Conservation (phyloP, 1,284 basidiomycete genomes). For the Veloboletus limbatus region DNA sequence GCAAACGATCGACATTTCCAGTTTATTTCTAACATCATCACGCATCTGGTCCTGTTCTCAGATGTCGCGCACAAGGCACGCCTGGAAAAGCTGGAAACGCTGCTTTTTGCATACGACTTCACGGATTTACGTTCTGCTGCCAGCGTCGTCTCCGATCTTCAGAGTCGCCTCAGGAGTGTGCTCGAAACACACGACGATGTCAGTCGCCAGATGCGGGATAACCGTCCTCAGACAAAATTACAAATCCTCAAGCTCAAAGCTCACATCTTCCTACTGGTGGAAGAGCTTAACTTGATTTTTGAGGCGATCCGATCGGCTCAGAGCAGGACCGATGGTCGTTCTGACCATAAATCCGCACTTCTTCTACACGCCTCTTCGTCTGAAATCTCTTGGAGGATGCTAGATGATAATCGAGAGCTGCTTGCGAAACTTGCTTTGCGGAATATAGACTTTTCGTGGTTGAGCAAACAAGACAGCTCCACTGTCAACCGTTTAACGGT, state of each 20-base stretch:
- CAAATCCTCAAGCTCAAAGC: slow-evolving; percentile 73
- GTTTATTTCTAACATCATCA: slow-evolving; percentile 86
- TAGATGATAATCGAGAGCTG: slow-evolving; percentile 71
- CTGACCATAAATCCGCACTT: slow-evolving; percentile 80
- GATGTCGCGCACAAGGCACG: slow-evolving; percentile 82
- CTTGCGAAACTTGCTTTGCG: slow-evolving; percentile 86
- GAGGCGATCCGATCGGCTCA: slow-evolving; percentile 86
- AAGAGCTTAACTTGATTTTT: slow-evolving; percentile 85
- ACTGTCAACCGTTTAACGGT: slow-evolving; percentile 79
- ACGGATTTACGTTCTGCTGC: slow-evolving; percentile 72
- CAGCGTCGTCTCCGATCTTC: slow-evolving; percentile 71
- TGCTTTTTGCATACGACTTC: slow-evolving; percentile 91
- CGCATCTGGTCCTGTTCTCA: slow-evolving; percentile 83
- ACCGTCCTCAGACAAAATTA: slow-evolving; percentile 45
- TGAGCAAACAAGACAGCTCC: slow-evolving; percentile 88
- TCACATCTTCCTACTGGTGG: slow-evolving; percentile 72
- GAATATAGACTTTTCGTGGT: slow-evolving; percentile 80
- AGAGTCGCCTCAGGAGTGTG: slow-evolving; percentile 70
- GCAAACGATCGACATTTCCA: slow-evolving; percentile 87
- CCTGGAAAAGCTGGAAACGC: slow-evolving; percentile 75
- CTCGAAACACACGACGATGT: slow-evolving; percentile 60
- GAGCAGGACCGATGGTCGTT: slow-evolving; percentile 66
- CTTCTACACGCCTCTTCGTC: slow-evolving; percentile 80
- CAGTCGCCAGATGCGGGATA: slow-evolving; percentile 38
- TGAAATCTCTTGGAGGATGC: slow-evolving; percentile 94